Conservation (phyloP, 2,329 filamentous ascomycete species). For the Byssochlamys sp. region DNA sequence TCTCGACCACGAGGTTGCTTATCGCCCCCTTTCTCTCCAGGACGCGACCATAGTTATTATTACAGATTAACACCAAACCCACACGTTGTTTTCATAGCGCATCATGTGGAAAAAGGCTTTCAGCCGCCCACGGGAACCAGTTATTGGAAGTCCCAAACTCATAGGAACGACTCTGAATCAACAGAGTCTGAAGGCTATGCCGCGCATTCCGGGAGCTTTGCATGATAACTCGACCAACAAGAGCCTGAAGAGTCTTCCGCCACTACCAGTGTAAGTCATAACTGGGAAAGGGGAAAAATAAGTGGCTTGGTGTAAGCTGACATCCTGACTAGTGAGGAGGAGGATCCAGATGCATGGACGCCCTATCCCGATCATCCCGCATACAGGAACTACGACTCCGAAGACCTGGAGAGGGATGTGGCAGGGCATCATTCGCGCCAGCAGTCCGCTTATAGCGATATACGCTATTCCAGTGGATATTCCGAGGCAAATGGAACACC, state of each 20-base stretch:
- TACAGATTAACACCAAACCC: neutral
- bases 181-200: conserved; percentile 32
- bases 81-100: conserved; percentile 1
- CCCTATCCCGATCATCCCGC: conserved; percentile 54
- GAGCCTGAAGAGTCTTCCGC: conserved; percentile 24
- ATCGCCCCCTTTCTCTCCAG: neutral
- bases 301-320: neutral
- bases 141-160: conserved; percentile 37
- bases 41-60: neutral
- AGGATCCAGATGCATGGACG: conserved; percentile 23
- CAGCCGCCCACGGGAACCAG: conserved; percentile 37
- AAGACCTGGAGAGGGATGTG: conserved; percentile 23
- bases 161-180: conserved; percentile 39
- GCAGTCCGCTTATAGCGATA: neutral
- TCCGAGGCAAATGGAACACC: conserved; percentile 2
- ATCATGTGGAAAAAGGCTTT: conserved; percentile 48
- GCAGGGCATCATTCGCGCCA: conserved; percentile 7
- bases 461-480: conserved; percentile 6
- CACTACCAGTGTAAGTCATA: conserved; percentile 30
- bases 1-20: neutral
- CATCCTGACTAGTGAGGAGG: conserved; percentile 8
- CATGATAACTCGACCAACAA: conserved; percentile 16
- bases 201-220: conserved; percentile 24
- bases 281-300: neutral
- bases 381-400: neutral